phyloP scores from a whole-genome alignment of 2,329 filamentous ascomycete species.

The Colletotrichum sublineola region DNA sequence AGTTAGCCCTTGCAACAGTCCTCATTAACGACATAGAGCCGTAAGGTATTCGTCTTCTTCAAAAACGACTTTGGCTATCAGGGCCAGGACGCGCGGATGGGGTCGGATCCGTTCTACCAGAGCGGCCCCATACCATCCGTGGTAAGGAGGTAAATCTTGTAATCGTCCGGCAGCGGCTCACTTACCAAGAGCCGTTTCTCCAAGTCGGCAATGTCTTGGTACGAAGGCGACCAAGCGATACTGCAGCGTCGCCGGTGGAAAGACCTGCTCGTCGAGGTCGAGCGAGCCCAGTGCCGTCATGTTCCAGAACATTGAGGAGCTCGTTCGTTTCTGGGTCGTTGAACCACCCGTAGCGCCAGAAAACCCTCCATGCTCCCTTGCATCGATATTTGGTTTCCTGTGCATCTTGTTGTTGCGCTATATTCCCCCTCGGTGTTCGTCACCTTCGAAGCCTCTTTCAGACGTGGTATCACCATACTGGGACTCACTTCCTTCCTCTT shows the following conservation, averaged over 20 bases:
- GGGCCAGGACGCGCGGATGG: conserved; percentile 18
- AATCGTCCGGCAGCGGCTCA: too few species aligned
- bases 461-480: background rate
- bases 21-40: background rate
- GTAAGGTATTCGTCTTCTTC: background rate
- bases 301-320: background rate
- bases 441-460: background rate
- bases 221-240: too few species aligned
- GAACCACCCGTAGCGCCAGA: conserved; percentile 20
- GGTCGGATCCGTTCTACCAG: conserved; percentile 19
- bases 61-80: background rate
- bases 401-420: conserved; percentile 5
- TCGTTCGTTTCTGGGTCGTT: background rate
- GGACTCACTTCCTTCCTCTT: background rate
- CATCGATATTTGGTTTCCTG: conserved; percentile 28
- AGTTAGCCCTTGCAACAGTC: background rate
- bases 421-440: background rate
- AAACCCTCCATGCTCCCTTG: conserved; percentile 17
- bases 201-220: too few species aligned
- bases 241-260: too few species aligned
- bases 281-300: too few species aligned
- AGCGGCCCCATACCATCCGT: background rate
- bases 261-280: too few species aligned
- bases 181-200: too few species aligned
- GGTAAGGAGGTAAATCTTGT: too few species aligned